Base-by-base conservation (phyloP, 2,329 filamentous ascomycete species). In the Chrysoporthe deuterocubensis region DNA sequence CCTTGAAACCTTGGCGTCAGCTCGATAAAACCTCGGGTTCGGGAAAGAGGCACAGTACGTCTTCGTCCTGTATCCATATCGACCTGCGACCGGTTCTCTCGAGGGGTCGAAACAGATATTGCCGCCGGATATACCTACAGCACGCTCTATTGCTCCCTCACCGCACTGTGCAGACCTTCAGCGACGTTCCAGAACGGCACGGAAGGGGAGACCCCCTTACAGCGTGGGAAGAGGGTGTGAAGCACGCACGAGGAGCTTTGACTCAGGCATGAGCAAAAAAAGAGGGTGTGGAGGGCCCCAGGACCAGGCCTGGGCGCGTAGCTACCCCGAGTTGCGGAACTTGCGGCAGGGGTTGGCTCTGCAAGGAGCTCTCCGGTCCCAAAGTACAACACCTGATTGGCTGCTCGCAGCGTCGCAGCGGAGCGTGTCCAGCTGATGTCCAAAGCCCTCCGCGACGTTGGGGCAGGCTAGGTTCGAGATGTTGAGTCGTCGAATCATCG, bases 251-350 rank as follows among this genome's bases (percentile, higher is more conserved):
- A 26, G 65, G 60, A 60, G 61, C 61, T 54, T 67, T 64, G 65
- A 69, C 60, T 69, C 67, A 69, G 61, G 67, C 54, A 65, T 64
- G 59, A 32, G 16, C 34, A 58, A 62, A 46, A 65, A 59, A 58
- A 54, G 68, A 65, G 68, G 65, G 65, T 69, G 61, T 46, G 58
- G 26, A 21, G 54, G 65, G 46, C 34, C 8, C 67, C 65, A 65
- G 68, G 68, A 65, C 58, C 48, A 64, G 43, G 65, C 68, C 68
- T 67, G 68, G 59, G 66, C 62, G 68, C 65, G 62, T 66, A 68
- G 58, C 50, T 61, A 65, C 59, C 67, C 64, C 42, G 68, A 44
- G 44, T 54, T 54, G 61, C n/a, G 57, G 18, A n/a, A 42, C 18
- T 42, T 37, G n/a, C 37, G 46, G 50, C 56, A 65, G 62, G 62